Conservation (phyloP, 768 basidiomycete species). For the Melanogaster broomeanus region DNA sequence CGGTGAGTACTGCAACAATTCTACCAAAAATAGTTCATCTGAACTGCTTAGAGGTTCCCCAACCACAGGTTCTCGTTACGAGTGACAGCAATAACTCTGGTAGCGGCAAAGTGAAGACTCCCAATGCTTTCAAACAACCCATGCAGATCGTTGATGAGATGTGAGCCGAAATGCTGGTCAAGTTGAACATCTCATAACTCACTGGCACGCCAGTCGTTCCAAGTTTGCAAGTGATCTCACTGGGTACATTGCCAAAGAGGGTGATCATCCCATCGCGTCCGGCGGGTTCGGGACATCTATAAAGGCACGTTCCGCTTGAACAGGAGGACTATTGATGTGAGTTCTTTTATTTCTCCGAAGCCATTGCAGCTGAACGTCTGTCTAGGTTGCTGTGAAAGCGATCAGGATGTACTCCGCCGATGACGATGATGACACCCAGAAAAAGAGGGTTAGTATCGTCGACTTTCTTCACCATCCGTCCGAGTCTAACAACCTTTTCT, state of each 20-base stretch:
- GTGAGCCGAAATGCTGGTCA: background rate
- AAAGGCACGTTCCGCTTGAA: slow-evolving; percentile 14
- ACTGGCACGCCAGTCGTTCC: slow-evolving; percentile 9
- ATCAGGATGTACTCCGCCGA: slow-evolving; percentile 21
- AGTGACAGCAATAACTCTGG: no score
- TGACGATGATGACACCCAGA: slow-evolving; percentile 9
- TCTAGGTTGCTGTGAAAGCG: slow-evolving; percentile 26
- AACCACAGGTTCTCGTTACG: no score
- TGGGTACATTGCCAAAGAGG: slow-evolving; percentile 7
- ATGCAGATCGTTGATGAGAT: slow-evolving; percentile 13
- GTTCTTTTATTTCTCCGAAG: background rate
- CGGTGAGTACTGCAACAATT: no score
- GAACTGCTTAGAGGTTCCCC: no score
- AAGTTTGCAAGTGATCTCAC: slow-evolving; percentile 15
- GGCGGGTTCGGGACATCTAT: slow-evolving; percentile 22
- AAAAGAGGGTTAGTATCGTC: slow-evolving; percentile 11
- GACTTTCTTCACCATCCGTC: background rate
- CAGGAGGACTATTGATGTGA: slow-evolving; percentile 10
- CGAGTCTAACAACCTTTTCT: background rate
- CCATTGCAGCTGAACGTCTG: background rate
- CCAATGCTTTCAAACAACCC: background rate
- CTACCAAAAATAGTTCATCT: no score
- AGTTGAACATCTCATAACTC: background rate
- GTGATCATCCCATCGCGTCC: slow-evolving; percentile 11
- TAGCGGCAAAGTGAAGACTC: no score